A percentile compares a stretch with the other conserved stretches of the same genome.
phyloP scores from a whole-genome alignment of 2,329 filamentous ascomycete species.

The Clonostachys rosea region DNA sequence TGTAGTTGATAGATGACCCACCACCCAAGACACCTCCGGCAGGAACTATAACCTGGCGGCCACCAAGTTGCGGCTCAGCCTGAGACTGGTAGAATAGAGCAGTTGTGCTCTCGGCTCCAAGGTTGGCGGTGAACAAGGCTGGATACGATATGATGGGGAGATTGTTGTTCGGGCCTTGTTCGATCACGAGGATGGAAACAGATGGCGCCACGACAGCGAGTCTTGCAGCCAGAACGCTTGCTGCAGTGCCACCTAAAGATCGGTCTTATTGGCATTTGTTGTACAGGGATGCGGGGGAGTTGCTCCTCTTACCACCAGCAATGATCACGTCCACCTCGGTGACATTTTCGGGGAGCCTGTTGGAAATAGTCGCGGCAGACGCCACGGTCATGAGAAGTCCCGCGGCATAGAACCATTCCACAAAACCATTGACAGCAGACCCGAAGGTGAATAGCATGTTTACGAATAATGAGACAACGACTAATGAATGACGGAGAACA shows the following conservation, averaged over 20 bases:
- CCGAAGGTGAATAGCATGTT: no score
- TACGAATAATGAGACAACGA: no score
- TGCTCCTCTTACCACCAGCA: conserved; percentile 38
- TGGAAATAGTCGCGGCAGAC: no score
- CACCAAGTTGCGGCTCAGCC: conserved; percentile 12
- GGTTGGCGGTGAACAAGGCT: conserved; percentile 13
- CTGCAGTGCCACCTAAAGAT: conserved; percentile 20
- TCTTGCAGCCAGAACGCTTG: conserved; percentile 20
- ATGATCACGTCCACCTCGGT: conserved; percentile 46
- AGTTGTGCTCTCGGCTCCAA: conserved; percentile 12
- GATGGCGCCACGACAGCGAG: conserved; percentile 17
- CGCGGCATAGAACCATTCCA: no score
- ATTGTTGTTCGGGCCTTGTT: conserved; percentile 18
- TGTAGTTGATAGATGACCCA: conserved; percentile 22
- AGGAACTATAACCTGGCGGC: conserved; percentile 15
- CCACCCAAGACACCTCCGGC: conserved; percentile 19
- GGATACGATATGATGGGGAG: no score
- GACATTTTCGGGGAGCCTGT: conserved; percentile 15
- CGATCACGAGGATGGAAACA: conserved; percentile 21
- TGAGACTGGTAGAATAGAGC: conserved; percentile 17
- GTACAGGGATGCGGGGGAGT: no score
- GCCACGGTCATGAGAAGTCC: no score
- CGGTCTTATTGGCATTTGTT: no score
- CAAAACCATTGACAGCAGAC: no score
- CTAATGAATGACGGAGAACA: no score